phyloP scores from a whole-genome alignment of 306 rosid genomes.

The Fagus sylvatica region DNA sequence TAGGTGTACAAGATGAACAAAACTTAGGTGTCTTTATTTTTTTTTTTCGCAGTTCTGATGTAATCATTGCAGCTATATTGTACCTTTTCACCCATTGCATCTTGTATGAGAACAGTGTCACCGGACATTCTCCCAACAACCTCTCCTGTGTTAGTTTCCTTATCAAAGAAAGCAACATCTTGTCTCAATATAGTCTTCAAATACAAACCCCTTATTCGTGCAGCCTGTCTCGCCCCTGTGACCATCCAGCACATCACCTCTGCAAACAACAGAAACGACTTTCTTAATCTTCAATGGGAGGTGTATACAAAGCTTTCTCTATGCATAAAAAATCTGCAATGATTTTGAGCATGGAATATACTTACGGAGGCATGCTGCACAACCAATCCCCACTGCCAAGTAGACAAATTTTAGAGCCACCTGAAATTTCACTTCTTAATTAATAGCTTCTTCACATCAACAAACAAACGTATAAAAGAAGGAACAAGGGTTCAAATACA shows the following conservation, averaged over 20 bases:
- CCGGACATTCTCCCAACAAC: conserved; percentile 32
- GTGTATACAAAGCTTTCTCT: neutral
- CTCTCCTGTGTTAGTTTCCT: conserved; percentile 33
- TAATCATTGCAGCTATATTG: neutral
- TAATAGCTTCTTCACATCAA: neutral
- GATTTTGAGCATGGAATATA: neutral
- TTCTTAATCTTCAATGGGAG: neutral
- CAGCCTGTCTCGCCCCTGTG: conserved; percentile 35
- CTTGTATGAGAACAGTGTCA: conserved; percentile 33
- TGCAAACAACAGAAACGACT: neutral
- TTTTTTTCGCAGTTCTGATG: no score
- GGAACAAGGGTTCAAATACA: neutral
- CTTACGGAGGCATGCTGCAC: conserved; percentile 43
- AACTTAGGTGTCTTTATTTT: neutral
- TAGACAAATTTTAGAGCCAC: conserved; percentile 46
- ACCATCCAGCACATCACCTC: conserved; percentile 37
- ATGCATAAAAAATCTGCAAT: neutral
- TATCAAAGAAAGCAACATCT: conserved; percentile 31
- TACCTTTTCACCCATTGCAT: conserved; percentile 41
- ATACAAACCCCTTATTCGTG: conserved; percentile 28
- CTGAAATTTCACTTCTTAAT: conserved; percentile 10
- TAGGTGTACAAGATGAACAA: neutral
- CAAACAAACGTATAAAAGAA: neutral
- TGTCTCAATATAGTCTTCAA: conserved; percentile 30
- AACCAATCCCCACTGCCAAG: conserved; percentile 33